phyloP scores from a whole-genome alignment of 805 yeast species.

The Cyberlindnera subsufficiens region DNA sequence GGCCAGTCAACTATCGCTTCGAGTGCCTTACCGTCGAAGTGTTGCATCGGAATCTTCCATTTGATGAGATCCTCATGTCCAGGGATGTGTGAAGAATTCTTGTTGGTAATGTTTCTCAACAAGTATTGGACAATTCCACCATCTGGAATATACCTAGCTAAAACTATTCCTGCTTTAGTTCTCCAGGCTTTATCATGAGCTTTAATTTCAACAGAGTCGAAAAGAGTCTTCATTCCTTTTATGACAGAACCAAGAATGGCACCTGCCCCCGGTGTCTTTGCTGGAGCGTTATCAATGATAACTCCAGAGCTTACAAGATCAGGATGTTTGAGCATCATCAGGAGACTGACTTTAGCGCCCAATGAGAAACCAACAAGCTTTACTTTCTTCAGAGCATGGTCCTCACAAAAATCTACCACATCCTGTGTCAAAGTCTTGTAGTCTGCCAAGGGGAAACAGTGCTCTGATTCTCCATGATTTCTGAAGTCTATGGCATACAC shows the following conservation, averaged over 20 bases:
- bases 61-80: conserved; percentile 14
- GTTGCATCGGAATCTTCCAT: conserved; percentile 26
- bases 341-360: conserved; percentile 49
- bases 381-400: conserved; percentile 24
- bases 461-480: conserved; percentile 43
- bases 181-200: conserved; percentile 23
- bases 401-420: conserved; percentile 30
- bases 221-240: conserved; percentile 35
- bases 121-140: conserved; percentile 29
- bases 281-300: conserved; percentile 44
- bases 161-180: conserved; percentile 17
- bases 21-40: conserved; percentile 17
- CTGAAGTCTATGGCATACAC: conserved; percentile 40
- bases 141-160: conserved; percentile 19
- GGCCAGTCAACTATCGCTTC: conserved; percentile 29
- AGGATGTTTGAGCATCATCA: conserved; percentile 34
- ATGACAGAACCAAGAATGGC: conserved; percentile 28
- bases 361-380: conserved; percentile 40
- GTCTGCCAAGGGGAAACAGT: conserved; percentile 33
- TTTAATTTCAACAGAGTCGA: conserved; percentile 17
- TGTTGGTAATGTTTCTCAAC: conserved; percentile 29
- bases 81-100: conserved; percentile 16
- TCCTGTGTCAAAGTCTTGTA: conserved; percentile 37
- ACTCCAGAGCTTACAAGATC: conserved; percentile 32
- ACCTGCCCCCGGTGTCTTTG: conserved; percentile 25